These are phyloP conservation scores for Pichiaceae sp. DNA, from an alignment of 1,139 yeast genomes.

Conservation along the genomic window DNA sequence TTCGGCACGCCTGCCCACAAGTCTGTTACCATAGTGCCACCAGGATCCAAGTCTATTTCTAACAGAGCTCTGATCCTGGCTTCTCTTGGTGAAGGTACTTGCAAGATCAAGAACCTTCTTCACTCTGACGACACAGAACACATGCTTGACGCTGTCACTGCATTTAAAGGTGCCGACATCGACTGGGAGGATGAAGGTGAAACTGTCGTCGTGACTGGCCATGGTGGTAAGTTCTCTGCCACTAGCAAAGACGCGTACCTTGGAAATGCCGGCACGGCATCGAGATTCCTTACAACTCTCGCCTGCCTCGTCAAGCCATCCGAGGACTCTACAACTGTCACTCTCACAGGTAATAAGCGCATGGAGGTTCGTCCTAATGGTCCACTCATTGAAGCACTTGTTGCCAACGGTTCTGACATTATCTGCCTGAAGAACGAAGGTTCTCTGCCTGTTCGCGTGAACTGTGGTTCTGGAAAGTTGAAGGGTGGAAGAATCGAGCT, in stretches of 20 bases:
- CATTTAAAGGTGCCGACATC: constrained; percentile 75
- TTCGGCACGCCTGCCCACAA: constrained; percentile 35
- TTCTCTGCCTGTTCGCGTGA: constrained; percentile 75
- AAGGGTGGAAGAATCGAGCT: constrained; percentile 89
- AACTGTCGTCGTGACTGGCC: constrained; percentile 77
- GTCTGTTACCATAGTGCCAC: constrained; percentile 59
- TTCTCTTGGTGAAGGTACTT: constrained; percentile 81
- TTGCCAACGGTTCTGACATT: constrained; percentile 68
- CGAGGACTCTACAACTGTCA: constrained; percentile 36
- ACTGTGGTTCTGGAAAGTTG: constrained; percentile 56
- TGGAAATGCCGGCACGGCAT: constrained; percentile 98
- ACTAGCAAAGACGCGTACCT: constrained; percentile 64
- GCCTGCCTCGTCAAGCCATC: constrained; percentile 62
- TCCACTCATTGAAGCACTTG: constrained; percentile 87
- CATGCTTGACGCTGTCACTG: constrained; percentile 82
- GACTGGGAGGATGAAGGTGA: constrained; percentile 82
- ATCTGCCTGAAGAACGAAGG: constrained; percentile 68
- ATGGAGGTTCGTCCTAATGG: constrained; percentile 99
- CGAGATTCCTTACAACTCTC: constrained; percentile 86
- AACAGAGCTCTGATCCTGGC: constrained; percentile 91
- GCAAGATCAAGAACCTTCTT: constrained; percentile 72
- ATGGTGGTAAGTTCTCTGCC: constrained; percentile 67
- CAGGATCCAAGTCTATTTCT: constrained; percentile 95
- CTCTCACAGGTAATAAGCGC: constrained; percentile 88
- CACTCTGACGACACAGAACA: constrained; percentile 96